These are phyloP conservation scores for Avena sativa DNA, from an alignment of 176 grass and related monocot species.

Conservation along the genomic window DNA sequence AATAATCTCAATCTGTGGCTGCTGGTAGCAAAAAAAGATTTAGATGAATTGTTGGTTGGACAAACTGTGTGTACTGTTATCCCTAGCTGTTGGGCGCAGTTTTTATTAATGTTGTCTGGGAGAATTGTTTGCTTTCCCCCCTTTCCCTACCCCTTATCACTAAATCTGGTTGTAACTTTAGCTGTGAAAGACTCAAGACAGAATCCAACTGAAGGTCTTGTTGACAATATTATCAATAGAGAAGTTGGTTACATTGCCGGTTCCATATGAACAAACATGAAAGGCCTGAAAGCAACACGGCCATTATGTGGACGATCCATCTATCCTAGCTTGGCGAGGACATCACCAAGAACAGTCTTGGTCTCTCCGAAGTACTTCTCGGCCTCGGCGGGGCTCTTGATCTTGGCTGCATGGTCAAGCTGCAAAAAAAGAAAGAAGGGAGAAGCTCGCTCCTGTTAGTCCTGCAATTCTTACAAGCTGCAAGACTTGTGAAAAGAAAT, in stretches of 20 bases:
- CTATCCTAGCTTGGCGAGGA: constrained; percentile 85
- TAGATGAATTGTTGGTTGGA: neutral
- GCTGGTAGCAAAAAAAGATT: neutral
- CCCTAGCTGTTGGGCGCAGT: neutral
- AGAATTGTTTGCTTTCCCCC: neutral
- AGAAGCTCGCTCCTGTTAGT: constrained; percentile 10
- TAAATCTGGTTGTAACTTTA: constrained; percentile 1
- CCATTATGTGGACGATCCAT: constrained; percentile 32
- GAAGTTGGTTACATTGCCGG: constrained; percentile 42
- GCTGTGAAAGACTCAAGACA: constrained; percentile 16
- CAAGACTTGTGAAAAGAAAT: neutral
- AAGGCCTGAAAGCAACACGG: constrained; percentile 43
- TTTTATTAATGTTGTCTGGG: constrained; percentile 2
- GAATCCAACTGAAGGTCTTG: constrained; percentile 40
- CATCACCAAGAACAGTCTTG: constrained; percentile 65
- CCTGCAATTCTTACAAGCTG: neutral
- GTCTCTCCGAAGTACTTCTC: constrained; percentile 75
- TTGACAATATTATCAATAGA: constrained; percentile 61
- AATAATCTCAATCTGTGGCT: neutral
- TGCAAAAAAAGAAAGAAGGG: constrained; percentile 34
- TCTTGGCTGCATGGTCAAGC: constrained; percentile 97
- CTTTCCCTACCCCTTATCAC: neutral
- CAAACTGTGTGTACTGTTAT: neutral
- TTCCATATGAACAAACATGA: constrained; percentile 76
- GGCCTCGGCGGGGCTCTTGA: constrained; percentile 81